Evolutionary conservation across 1,284 basidiomycete genomes (phyloP).

Genomic region (Amylostereum areolatum): DNA sequence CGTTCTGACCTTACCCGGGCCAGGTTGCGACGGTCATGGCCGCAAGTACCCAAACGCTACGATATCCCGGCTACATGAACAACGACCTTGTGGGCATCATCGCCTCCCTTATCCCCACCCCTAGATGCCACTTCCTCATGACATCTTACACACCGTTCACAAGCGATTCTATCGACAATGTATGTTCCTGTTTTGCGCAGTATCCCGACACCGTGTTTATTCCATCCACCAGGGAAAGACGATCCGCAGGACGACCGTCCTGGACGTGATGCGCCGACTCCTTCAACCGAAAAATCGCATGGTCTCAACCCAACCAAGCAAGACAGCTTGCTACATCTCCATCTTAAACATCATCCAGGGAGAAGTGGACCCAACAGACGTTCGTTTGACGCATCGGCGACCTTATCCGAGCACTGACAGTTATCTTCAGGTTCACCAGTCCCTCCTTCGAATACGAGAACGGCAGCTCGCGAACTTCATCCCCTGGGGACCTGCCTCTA

Average conservation of each 20-base stretch:
- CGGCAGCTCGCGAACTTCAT: conserved; percentile 97
- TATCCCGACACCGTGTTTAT: too few species aligned
- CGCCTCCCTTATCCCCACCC: conserved; percentile 95
- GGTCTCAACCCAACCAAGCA: conserved; percentile 92
- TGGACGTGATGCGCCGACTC: conserved; percentile 97
- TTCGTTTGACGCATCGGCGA: conserved; percentile 29
- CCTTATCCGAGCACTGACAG: neutral
- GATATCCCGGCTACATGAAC: conserved; percentile 99
- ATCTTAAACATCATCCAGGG: conserved; percentile 99
- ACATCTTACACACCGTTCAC: conserved; percentile 99
- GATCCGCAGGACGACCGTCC: conserved; percentile 89
- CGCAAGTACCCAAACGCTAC: conserved; percentile 93
- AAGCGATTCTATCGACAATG: conserved; percentile 92
- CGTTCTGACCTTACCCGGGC: neutral
- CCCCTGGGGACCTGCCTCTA: conserved; percentile 98
- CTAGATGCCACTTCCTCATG: conserved; percentile 99
- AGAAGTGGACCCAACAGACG: conserved; percentile 97
- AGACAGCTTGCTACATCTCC: conserved; percentile 93
- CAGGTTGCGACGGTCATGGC: conserved; percentile 95
- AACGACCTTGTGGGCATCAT: conserved; percentile 98
- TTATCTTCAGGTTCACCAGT: conserved; percentile 82
- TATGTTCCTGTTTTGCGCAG: conserved; percentile 21
- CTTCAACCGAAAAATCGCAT: conserved; percentile 98
- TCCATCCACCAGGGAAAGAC: conserved; percentile 26
- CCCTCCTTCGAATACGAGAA: conserved; percentile 92